Evolutionary conservation across 1,284 basidiomycete species (phyloP), one percentile per base, ranked within the genome.

Genomic region (Ceratobasidium theobromae): DNA sequence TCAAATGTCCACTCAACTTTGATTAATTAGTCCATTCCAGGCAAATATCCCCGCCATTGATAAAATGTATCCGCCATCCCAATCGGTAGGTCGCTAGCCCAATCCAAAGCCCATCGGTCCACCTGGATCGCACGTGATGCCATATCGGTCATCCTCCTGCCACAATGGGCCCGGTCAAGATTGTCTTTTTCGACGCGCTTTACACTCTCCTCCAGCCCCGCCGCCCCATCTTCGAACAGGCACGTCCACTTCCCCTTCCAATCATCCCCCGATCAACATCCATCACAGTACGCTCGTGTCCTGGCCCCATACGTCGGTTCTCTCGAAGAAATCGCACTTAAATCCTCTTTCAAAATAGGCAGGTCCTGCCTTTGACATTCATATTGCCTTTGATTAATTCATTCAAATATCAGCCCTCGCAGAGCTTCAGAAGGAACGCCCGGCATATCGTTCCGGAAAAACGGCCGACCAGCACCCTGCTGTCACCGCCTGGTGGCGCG

Each of bases 401-500:
- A 51, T 60, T 53, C 35, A 27, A 21, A 69, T 14, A 21, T 23
- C 53, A 89, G 89, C 88, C n/a, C 75, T 91, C 68, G 83, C 79
- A 70, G 77, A 83, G 64, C 73, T 86, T 21, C 86, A 89, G 72
- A 76, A 70, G 21, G 82, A 85, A 68, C 79, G 80, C 51, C 87
- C 88, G 4, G 81, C 77, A 0, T 84, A 84, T 70, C 70, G 73
- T 51, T 70, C 68, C 57, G 58, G 57, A 21, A 60, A 60, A 60
- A 60, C 43, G 57, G 55, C 6, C 27, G 14, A 21, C 74, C 38
- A 74, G 78, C 18, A 6, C 5, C 16, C 16, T 16, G 85, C 85
- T 40, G 80, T 79, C 53, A 73, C 80, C 41, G 75, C 72, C 4
- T 91, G 88, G 88, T 91, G 89, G 89, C 74, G 76, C 28, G 86